Base-by-base conservation (phyloP, 345 rosid species). In the Euphorbia tirucalli region DNA sequence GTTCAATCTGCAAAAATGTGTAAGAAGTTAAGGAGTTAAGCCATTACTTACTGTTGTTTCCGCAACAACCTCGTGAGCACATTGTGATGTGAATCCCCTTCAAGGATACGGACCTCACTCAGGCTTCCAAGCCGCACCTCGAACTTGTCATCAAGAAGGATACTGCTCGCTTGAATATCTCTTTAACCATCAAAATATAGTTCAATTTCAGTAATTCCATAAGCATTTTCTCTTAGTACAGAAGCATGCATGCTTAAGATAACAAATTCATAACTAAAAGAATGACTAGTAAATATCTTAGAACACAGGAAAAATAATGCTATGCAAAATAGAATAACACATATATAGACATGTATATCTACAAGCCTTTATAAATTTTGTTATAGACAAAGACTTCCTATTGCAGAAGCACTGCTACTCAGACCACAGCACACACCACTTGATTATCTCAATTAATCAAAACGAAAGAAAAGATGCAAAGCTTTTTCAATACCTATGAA, bases 161-260 rank as follows among this genome's bases (percentile, higher is more conserved):
- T 95, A 72, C 98, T 95, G 80, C 97, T 95, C 58, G 97, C 99
- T 90, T 95, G 99, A 71, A 95, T 87, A 86, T 95, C 99, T 77
- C 99, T 95, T 75, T 70, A 79, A 71, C 71, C 78, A 76, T 61
- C 61, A 77, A 52, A 75, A 69, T 5, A 71, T 22, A 27, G 50
- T 13, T 21, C 28, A 65, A 71, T 27, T 60, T 59, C 59, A 30
- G 60, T 54, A 75, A 69, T 27, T 52, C 56, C 31, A 39, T 2
- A 13, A 44, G 64, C 49, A 57, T 44, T 64, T 35, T 56, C 28
- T 22, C 32, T 14, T 58, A 27, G 61, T 4, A 48, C 70, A 58
- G 37, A 70, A 21, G 32, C 22, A 11, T 46, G 57, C 46, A 61
- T 28, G 49, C 27, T 31, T 10, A 31, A 70, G 19, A 68, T 24